Conservation (phyloP, 352 stramenopile species). For the Globisporangium iwayamae region DNA sequence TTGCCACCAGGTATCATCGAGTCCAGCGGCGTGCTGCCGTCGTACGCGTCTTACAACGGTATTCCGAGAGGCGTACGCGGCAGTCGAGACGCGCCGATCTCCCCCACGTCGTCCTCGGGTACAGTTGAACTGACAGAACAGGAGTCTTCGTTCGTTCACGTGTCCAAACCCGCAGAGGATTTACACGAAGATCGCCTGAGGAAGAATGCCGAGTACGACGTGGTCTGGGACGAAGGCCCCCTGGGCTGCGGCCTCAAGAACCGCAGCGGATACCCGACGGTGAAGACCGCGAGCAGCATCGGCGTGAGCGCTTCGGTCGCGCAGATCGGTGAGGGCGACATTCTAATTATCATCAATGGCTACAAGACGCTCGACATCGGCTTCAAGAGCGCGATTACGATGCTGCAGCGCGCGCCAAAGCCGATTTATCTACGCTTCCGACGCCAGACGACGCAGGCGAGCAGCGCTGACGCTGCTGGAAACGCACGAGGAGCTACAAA, state of each 20-base stretch:
- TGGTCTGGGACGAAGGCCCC: slow-evolving; percentile 68
- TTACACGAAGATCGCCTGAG: not conserved
- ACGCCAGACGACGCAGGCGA: slow-evolving; percentile 14
- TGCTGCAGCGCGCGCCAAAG: slow-evolving; percentile 73
- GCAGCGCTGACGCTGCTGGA: slow-evolving; percentile 16
- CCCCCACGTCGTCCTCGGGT: slow-evolving; percentile 30
- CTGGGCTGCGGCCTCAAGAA: slow-evolving; percentile 76
- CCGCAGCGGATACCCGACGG: slow-evolving; percentile 53
- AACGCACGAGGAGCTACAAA: not conserved
- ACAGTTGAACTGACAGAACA: slow-evolving; percentile 22
- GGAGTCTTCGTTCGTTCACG: slow-evolving; percentile 16
- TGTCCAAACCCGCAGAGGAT: slow-evolving; percentile 1
- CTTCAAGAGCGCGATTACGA: slow-evolving; percentile 72
- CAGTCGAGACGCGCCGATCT: not conserved
- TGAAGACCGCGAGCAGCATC: slow-evolving; percentile 63
- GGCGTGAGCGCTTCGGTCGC: slow-evolving; percentile 59
- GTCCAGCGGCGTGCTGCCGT: not conserved
- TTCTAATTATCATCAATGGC: slow-evolving; percentile 74
- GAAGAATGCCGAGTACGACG: slow-evolving; percentile 54
- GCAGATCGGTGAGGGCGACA: slow-evolving; percentile 62
- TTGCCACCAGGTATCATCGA: slow-evolving; percentile 6
- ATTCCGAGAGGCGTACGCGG: not conserved
- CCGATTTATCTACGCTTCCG: slow-evolving; percentile 72
- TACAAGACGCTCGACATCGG: slow-evolving; percentile 69
- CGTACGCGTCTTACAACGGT: slow-evolving; percentile 2